These are phyloP conservation scores for Colletotrichum siamense DNA, from an alignment of 2,329 filamentous ascomycete genomes.

Conservation along the genomic window DNA sequence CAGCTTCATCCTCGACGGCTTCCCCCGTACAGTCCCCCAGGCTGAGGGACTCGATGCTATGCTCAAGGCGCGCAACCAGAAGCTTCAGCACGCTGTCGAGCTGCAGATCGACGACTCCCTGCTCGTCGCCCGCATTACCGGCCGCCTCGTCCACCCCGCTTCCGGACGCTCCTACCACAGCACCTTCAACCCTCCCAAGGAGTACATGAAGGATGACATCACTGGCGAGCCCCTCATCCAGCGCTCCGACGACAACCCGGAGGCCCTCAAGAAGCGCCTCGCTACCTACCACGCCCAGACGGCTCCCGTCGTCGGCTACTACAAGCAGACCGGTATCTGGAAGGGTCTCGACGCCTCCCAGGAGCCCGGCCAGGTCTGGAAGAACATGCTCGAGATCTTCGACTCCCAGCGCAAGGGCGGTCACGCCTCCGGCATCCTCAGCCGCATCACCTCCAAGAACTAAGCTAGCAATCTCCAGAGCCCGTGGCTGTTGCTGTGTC, in stretches of 20 bases:
- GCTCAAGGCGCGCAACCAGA: slow-evolving; percentile 79
- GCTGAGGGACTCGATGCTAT: slow-evolving; percentile 94
- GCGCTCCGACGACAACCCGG: slow-evolving; percentile 95
- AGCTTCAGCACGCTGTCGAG: slow-evolving; percentile 93
- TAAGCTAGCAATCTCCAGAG: slow-evolving; percentile 22
- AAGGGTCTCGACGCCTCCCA: slow-evolving; percentile 93
- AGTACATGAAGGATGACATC: slow-evolving; percentile 91
- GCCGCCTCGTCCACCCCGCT: slow-evolving; percentile 92
- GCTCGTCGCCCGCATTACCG: slow-evolving; percentile 94
- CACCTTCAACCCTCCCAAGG: slow-evolving; percentile 98
- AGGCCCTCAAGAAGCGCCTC: slow-evolving; percentile 93
- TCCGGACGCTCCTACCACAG: slow-evolving; percentile 98
- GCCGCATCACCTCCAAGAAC: slow-evolving; percentile 35
- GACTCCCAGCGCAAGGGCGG: slow-evolving; percentile 40
- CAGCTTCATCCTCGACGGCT: slow-evolving; percentile 98
- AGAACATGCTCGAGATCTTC: slow-evolving; percentile 86
- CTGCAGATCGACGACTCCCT: slow-evolving; percentile 95
- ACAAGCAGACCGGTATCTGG: slow-evolving; percentile 98
- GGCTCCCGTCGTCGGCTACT: slow-evolving; percentile 90
- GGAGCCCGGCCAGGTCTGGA: slow-evolving; percentile 95
- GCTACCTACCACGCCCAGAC: slow-evolving; percentile 95
- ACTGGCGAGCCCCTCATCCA: slow-evolving; percentile 97
- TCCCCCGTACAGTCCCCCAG: slow-evolving; percentile 95
- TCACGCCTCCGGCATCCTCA: slow-evolving; percentile 45
- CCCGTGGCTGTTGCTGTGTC: neutral